These are phyloP conservation scores for Trichoderma sp. DNA, from an alignment of 2,329 filamentous ascomycete genomes.

Conservation along the genomic window DNA sequence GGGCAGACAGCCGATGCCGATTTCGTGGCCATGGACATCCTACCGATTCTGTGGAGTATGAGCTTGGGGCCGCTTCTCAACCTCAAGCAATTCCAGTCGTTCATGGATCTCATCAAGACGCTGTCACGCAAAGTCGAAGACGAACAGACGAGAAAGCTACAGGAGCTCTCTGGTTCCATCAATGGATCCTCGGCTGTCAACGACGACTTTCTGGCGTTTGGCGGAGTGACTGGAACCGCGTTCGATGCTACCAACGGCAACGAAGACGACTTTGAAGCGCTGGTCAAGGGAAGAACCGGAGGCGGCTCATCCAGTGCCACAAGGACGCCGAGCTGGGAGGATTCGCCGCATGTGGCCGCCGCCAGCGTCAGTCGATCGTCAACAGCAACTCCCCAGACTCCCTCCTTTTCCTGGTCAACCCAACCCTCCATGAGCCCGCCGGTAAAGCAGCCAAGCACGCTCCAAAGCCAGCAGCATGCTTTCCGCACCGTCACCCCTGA, in stretches of 20 bases:
- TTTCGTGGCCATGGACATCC: constrained; percentile 85
- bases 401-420: constrained; percentile 63
- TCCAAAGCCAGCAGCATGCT: constrained; percentile 39
- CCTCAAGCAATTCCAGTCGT: constrained; percentile 80
- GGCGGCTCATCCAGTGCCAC: constrained; percentile 37
- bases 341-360: constrained; percentile 32
- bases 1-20: constrained; percentile 80
- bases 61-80: constrained; percentile 85
- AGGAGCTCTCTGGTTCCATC: constrained; percentile 68
- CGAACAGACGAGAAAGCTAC: constrained; percentile 83
- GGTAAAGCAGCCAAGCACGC: constrained; percentile 30
- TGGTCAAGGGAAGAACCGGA: constrained; percentile 69
- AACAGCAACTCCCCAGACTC: constrained; percentile 41
- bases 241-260: constrained; percentile 52
- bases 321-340: constrained; percentile 51
- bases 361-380: constrained; percentile 28
- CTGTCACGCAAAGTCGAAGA: constrained; percentile 78
- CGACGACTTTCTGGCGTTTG: constrained; percentile 69
- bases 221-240: constrained; percentile 59
- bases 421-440: constrained; percentile 42
- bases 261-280: constrained; percentile 77
- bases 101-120: constrained; percentile 83
- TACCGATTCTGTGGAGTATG: constrained; percentile 90
- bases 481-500: constrained; percentile 61
- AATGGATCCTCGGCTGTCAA: constrained; percentile 47